Evolutionary conservation across 176 grass and related monocot genomes (phyloP).

Genomic region (Carex myosuroides): DNA sequence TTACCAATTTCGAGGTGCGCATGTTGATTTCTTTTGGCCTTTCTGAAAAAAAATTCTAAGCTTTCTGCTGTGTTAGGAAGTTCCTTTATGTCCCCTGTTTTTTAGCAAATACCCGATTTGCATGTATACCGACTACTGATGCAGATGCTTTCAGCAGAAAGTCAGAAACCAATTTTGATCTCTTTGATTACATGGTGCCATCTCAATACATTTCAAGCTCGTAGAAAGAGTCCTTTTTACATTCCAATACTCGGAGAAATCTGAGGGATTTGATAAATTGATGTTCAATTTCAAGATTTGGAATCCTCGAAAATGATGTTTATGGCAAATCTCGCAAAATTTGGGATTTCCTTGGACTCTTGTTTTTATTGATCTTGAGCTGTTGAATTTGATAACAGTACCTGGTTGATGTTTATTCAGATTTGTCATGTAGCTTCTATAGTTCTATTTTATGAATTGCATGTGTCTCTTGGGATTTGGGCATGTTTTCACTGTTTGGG

Average conservation of each 20-base stretch:
- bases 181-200: neutral
- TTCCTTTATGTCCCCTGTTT: neutral
- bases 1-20: neutral
- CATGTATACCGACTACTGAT: neutral
- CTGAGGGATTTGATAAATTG: neutral
- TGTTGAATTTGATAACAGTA: neutral
- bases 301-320: neutral
- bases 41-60: neutral
- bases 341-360: neutral
- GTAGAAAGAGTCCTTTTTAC: neutral
- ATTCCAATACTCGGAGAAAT: neutral
- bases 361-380: neutral
- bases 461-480: neutral
- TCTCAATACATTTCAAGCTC: neutral
- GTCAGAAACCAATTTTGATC: neutral
- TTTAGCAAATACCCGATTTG: constrained; percentile 1
- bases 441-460: neutral
- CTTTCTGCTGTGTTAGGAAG: neutral
- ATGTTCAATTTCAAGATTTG: neutral
- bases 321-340: neutral
- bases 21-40: neutral
- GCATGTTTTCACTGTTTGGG: neutral
- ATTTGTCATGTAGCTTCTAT: neutral
- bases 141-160: neutral
- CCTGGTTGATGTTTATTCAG: neutral